phyloP scores from a whole-genome alignment of 2,329 filamentous ascomycete species.

The Talaromyces marneffei region DNA sequence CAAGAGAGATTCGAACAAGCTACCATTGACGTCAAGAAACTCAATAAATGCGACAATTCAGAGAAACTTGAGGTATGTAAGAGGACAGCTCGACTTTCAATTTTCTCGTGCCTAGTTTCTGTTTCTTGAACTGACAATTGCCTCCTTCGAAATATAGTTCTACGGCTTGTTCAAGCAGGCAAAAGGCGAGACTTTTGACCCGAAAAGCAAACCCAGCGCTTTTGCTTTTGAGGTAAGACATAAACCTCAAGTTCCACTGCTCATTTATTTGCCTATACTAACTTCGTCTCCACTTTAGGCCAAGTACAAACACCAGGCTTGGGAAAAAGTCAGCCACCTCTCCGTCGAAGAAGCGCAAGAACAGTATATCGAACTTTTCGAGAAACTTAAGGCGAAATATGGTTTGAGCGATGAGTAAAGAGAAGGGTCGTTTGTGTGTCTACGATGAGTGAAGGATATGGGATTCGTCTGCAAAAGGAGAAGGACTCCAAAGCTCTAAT shows the following conservation, averaged over 20 bases:
- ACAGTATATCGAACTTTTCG: slow-evolving; percentile 67
- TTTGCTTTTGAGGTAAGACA: slow-evolving; percentile 37
- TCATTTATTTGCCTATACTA: too few species aligned
- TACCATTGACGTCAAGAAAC: background rate
- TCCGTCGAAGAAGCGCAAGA: slow-evolving; percentile 64
- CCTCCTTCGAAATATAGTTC: slow-evolving; percentile 20
- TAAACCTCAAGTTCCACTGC: background rate
- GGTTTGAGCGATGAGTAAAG: slow-evolving; percentile 34
- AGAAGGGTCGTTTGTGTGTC: background rate
- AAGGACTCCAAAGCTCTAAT: background rate
- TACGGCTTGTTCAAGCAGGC: slow-evolving; percentile 39
- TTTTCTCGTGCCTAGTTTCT: background rate
- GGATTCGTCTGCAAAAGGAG: background rate
- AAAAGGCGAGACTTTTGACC: background rate
- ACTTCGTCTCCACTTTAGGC: slow-evolving; percentile 45
- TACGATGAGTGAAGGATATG: background rate
- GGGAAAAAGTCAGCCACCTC: slow-evolving; percentile 56
- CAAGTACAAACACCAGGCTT: slow-evolving; percentile 75
- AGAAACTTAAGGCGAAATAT: slow-evolving; percentile 64
- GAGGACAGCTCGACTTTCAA: background rate
- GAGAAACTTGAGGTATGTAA: background rate
- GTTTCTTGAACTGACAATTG: background rate
- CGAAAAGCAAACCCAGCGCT: slow-evolving; percentile 14
- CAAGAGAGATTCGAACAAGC: background rate
- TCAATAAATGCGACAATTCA: background rate